Percentiles rank a stretch among this genome's conserved stretches.
Conservation (phyloP, 306 rosid genomes). For the Glycine latifolia region DNA sequence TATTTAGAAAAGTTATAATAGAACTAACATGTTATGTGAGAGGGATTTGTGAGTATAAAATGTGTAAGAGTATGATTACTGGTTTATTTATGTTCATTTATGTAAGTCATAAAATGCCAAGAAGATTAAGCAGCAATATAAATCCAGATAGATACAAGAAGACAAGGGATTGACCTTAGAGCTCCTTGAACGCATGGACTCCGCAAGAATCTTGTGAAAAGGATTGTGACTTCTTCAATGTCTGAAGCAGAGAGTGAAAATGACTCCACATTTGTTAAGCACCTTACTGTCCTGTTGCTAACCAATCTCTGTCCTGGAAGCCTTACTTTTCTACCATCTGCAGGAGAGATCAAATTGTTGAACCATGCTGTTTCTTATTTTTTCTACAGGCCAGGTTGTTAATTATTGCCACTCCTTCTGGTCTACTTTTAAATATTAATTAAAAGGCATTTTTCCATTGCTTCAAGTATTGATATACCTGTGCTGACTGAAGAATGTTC, state of each 20-base stretch:
- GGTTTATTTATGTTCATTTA: background rate
- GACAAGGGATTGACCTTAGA: slow-evolving; percentile 29
- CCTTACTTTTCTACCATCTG: slow-evolving; percentile 71
- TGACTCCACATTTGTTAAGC: slow-evolving; percentile 80
- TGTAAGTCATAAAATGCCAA: background rate
- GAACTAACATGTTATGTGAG: background rate
- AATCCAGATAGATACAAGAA: slow-evolving; percentile 8
- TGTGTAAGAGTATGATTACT: background rate
- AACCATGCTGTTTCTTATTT: background rate
- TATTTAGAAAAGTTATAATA: background rate
- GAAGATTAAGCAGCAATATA: slow-evolving; percentile 9
- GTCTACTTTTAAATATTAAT: background rate
- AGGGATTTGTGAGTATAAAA: background rate
- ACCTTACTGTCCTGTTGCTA: slow-evolving; percentile 63
- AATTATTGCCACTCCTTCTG: background rate
- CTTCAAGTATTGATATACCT: slow-evolving; percentile 54
- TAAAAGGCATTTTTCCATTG: background rate
- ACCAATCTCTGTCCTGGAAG: slow-evolving; percentile 59
- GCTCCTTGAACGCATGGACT: slow-evolving; percentile 84
- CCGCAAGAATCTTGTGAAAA: slow-evolving; percentile 80
- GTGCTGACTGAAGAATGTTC: slow-evolving; percentile 75
- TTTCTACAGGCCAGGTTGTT: slow-evolving; percentile 19
- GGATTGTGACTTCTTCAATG: slow-evolving; percentile 81
- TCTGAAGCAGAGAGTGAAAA: slow-evolving; percentile 72
- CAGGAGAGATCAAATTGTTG: slow-evolving; percentile 35